Conservation (phyloP, 2,329 filamentous ascomycete genomes). For the Microthyrium microscopicum region DNA sequence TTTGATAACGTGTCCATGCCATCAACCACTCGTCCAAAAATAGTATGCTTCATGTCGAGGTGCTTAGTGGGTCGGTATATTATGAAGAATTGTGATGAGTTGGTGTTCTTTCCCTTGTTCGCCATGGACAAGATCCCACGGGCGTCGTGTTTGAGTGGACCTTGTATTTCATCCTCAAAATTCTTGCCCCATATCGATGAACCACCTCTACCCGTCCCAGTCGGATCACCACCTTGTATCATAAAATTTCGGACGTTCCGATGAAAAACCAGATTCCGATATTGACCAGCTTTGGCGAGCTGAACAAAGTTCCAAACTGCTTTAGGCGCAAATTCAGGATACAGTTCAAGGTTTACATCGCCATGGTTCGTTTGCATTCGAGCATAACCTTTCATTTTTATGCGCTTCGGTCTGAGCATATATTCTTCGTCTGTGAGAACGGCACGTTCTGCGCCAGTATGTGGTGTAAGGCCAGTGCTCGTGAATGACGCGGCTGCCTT, state of each 20-base stretch:
- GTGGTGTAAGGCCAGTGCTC: constrained; percentile 80
- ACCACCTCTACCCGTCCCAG: constrained; percentile 82
- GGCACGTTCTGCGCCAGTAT: constrained; percentile 75
- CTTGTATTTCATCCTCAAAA: constrained; percentile 87
- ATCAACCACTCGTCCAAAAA: constrained; percentile 75
- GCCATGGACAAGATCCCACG: constrained; percentile 84
- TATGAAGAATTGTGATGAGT: constrained; percentile 90
- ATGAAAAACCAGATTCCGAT: constrained; percentile 70
- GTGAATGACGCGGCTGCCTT: constrained; percentile 88
- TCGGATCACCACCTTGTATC: constrained; percentile 93
- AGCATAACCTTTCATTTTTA: constrained; percentile 83
- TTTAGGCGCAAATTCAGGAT: constrained; percentile 77
- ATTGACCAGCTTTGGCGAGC: constrained; percentile 78
- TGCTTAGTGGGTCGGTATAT: constrained; percentile 73
- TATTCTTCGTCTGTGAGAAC: constrained; percentile 87
- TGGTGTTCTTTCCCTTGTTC: constrained; percentile 97
- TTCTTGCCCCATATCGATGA: constrained; percentile 85
- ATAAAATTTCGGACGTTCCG: constrained; percentile 93
- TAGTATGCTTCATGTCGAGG: constrained; percentile 90
- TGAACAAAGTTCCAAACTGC: constrained; percentile 96
- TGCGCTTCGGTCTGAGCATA: constrained; percentile 77
- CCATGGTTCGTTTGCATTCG: constrained; percentile 77
- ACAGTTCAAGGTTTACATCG: constrained; percentile 72
- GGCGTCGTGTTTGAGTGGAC: constrained; percentile 65
- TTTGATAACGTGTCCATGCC: constrained; percentile 54